Conservation (phyloP, 2,329 filamentous ascomycete genomes). For the Xylariaceae sp. region DNA sequence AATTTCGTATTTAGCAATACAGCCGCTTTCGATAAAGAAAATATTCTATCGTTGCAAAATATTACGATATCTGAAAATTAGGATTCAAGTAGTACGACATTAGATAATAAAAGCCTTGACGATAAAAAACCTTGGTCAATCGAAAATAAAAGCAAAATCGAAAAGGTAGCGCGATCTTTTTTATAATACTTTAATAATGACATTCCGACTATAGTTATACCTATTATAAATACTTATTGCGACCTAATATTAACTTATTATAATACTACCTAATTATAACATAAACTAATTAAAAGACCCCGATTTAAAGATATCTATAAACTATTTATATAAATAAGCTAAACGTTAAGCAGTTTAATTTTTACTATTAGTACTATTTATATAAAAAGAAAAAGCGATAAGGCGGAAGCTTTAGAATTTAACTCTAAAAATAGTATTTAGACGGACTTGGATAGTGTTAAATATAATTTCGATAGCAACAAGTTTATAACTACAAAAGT, state of each 20-base stretch:
- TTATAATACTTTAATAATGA: neutral
- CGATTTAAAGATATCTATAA: neutral
- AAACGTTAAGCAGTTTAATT: too few relatives aligned
- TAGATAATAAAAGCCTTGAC: neutral
- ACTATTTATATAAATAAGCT: neutral
- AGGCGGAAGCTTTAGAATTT: too few relatives aligned
- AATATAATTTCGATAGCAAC: too few relatives aligned
- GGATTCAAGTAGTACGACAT: neutral
- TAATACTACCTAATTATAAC: neutral
- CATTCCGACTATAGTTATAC: neutral
- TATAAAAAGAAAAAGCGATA: too few relatives aligned
- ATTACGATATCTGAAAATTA: too few relatives aligned
- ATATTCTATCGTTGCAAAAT: too few relatives aligned
- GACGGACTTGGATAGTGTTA: too few relatives aligned
- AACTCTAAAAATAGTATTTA: too few relatives aligned
- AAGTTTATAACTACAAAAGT: too few relatives aligned
- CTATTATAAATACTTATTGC: neutral
- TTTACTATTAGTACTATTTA: too few relatives aligned
- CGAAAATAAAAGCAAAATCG: neutral
- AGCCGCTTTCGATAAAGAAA: too few relatives aligned
- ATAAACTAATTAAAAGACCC: neutral
- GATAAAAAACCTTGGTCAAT: neutral
- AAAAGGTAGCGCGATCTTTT: neutral
- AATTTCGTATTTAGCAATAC: too few relatives aligned
- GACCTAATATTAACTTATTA: neutral